These are phyloP conservation scores for Fusarium sp. DNA, from an alignment of 2,329 filamentous ascomycete species.

Conservation along the genomic window DNA sequence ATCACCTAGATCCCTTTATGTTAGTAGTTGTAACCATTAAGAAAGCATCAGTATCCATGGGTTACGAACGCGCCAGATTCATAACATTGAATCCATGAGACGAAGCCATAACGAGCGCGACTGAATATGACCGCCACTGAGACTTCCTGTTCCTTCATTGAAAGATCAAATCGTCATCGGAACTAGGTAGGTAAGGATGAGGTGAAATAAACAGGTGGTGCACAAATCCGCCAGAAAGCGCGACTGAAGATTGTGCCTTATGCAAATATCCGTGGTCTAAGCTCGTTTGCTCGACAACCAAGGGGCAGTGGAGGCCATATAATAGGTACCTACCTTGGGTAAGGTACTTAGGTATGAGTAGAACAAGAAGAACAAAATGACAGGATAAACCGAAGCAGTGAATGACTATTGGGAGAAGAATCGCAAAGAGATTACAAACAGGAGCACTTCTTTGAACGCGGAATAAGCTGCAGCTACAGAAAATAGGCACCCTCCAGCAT, in stretches of 20 bases:
- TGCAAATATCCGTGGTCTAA: neutral
- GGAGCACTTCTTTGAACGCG: neutral
- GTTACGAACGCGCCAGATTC: conserved; percentile 46
- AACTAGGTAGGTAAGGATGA: neutral
- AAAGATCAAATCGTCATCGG: neutral
- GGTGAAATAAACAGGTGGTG: neutral
- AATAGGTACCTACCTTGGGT: neutral
- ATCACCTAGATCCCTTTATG: conserved; percentile 39
- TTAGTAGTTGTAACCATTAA: conserved; percentile 13
- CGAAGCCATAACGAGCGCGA: conserved; percentile 43
- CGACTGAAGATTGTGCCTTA: neutral
- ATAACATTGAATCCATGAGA: conserved; percentile 47
- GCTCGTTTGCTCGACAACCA: conserved; percentile 3
- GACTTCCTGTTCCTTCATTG: conserved; percentile 1
- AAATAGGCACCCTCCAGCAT: neutral
- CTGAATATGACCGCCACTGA: neutral
- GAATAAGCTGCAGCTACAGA: conserved; percentile 2
- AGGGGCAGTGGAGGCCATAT: neutral
- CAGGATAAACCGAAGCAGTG: neutral
- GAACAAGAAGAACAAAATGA: neutral
- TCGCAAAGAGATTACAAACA: neutral
- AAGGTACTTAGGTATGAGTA: neutral
- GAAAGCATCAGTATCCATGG: neutral
- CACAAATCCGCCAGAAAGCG: conserved; percentile 3
- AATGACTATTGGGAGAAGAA: neutral